Conservation (phyloP, 345 rosid species). For the Boechera stricta region DNA sequence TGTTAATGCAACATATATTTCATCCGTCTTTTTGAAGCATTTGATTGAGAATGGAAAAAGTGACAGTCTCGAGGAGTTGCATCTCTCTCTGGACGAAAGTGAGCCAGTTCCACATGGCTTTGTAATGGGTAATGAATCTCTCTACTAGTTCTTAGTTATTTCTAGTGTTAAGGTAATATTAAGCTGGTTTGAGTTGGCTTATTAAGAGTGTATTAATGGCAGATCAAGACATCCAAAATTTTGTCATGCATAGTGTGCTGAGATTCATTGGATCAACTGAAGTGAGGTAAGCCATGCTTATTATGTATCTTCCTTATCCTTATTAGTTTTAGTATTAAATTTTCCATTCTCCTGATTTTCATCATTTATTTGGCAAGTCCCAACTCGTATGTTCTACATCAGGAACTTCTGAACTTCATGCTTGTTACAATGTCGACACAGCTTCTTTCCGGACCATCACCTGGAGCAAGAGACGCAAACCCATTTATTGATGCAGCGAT, state of each 20-base stretch:
- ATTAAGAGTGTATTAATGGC: conserved; percentile 45
- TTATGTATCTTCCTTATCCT: not conserved
- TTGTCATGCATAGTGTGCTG: conserved; percentile 79
- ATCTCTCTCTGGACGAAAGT: conserved; percentile 67
- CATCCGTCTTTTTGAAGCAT: conserved; percentile 83
- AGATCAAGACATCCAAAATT: conserved; percentile 77
- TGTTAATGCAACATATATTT: conserved; percentile 73
- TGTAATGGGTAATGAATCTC: conserved; percentile 57
- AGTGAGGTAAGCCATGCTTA: conserved; percentile 64
- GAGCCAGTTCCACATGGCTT: conserved; percentile 66
- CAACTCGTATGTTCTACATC: conserved; percentile 76
- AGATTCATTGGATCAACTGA: conserved; percentile 74
- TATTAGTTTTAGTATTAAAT: conserved; percentile 18
- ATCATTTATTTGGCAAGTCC: conserved; percentile 64
- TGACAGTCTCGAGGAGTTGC: conserved; percentile 57
- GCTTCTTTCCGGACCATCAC: conserved; percentile 78
- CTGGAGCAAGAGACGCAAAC: conserved; percentile 72
- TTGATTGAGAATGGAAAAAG: conserved; percentile 68
- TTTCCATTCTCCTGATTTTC: conserved; percentile 43
- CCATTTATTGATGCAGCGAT: conserved; percentile 92
- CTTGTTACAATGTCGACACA: conserved; percentile 91
- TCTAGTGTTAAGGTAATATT: not conserved
- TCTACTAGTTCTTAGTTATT: not conserved
- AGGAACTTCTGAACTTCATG: conserved; percentile 90
- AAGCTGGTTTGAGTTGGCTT: conserved; percentile 35